phyloP scores from a whole-genome alignment of 2,329 filamentous ascomycete species.

The Lachnellula occidentalis region DNA sequence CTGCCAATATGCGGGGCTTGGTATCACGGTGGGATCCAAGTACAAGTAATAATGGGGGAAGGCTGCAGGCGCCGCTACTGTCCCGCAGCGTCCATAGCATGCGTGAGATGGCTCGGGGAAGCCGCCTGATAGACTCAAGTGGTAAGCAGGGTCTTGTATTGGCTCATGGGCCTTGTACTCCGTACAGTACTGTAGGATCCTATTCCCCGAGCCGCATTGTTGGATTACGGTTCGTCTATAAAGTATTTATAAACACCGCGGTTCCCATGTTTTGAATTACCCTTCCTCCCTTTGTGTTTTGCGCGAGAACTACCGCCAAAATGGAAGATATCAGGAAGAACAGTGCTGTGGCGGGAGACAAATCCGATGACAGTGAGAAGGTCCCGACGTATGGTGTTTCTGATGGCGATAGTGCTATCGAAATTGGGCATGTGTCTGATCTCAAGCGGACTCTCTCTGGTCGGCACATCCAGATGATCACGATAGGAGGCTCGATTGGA shows the following conservation, averaged over 20 bases:
- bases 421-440: constrained; percentile 19
- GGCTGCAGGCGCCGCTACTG: not conserved
- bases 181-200: not conserved
- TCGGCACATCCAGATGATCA: constrained; percentile 45
- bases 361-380: constrained; percentile 10
- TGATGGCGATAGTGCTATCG: constrained; percentile 3
- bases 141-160: not conserved
- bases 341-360: not conserved
- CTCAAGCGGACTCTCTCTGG: constrained; percentile 35
- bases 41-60: too few species aligned
- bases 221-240: not conserved
- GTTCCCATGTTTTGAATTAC: not conserved
- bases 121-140: not conserved
- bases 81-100: not conserved
- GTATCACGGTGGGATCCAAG: too few species aligned
- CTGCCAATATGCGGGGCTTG: not conserved
- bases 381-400: constrained; percentile 9
- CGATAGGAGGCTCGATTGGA: constrained; percentile 43
- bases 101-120: not conserved
- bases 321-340: constrained; percentile 18
- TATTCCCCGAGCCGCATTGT: not conserved
- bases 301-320: not conserved
- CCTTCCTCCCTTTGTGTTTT: not conserved
- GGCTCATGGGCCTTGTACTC: not conserved
- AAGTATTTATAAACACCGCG: not conserved